phyloP scores from a whole-genome alignment of 2,329 filamentous ascomycete species.

The Ceratocystis lukuohia region DNA sequence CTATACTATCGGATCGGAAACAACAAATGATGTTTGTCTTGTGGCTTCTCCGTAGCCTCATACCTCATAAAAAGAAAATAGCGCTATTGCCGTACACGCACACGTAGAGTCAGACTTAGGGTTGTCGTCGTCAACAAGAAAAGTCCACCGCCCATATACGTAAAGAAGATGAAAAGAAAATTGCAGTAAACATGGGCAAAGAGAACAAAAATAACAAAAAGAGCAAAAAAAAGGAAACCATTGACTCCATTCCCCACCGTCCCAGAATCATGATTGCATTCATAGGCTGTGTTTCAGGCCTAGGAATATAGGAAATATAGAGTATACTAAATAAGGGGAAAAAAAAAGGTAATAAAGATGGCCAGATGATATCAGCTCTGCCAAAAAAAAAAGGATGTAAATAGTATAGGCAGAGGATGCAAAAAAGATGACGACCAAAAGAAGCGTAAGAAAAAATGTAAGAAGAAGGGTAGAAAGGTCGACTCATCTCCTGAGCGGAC shows the following conservation, averaged over 20 bases:
- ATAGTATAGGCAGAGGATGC: conserved; percentile 6
- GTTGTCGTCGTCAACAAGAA: conserved; percentile 8
- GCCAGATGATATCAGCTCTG: conserved; percentile 5
- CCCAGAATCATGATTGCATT: conserved; percentile 19
- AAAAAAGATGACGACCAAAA: conserved; percentile 10
- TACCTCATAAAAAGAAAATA: conserved; percentile 9
- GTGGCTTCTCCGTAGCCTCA: neutral
- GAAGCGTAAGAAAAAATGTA: conserved; percentile 2
- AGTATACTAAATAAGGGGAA: conserved; percentile 16
- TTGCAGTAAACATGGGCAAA: conserved; percentile 17
- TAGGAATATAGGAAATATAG: conserved; percentile 23
- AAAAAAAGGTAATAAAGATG: conserved; percentile 12
- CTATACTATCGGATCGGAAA: neutral
- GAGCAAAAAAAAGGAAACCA: conserved; percentile 16
- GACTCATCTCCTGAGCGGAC: neutral
- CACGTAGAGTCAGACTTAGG: neutral
- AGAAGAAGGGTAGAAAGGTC: neutral
- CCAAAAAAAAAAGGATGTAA: conserved; percentile 5
- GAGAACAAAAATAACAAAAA: conserved; percentile 6
- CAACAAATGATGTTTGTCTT: neutral
- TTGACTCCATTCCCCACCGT: conserved; percentile 19
- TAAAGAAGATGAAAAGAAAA: conserved; percentile 20
- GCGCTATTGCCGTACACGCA: conserved; percentile 1
- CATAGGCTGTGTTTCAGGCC: conserved; percentile 11
- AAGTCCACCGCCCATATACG: conserved; percentile 7